Evolutionary conservation across 805 yeast genomes (phyloP), one percentile per base, ranked within the genome.

Genomic region (Ogataea ganodermae): DNA sequence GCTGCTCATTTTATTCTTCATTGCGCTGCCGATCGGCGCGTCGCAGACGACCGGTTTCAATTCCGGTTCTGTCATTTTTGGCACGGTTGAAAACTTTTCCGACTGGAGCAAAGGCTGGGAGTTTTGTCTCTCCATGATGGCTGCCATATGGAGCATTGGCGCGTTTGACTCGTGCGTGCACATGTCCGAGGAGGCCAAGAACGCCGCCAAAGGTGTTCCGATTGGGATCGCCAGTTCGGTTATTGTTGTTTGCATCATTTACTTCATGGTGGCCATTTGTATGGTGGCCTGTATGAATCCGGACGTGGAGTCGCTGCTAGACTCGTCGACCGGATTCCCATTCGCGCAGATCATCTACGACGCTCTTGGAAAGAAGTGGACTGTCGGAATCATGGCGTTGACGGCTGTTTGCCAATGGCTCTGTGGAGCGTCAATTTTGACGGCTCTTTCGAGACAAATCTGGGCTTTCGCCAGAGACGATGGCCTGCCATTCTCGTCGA

Each of bases 401-500:
- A 75, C 80, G 57, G 74, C 81, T 6, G 58, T 74, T 50, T 80
- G 85, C 18, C 88, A 82, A 61, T 80, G 77, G 62, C 65, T 82
- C 43, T 83, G 82, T 86, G 84, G 85, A 13, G 73, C 78, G 22
- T 79, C 85, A 2, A 73, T 78, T 45, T 68, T 81, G 42, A 74
- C 81, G 41, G 88, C 88, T 6, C 74, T 78, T 10, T 81, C 87
- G 2, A 75, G 89, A 65, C 89, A 83, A 63, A 73, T 82, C 40
- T 84, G 85, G 80, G 88, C 89, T 1, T 81, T 84, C 62, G 81
- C 87, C 30, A 76, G 91, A 67, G 91, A 84, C 63, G 81, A 83
- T 57, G 89, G 89, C 9, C 72, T 84, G 47, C 90, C 91, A 7
- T 68, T 82, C 48, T 73, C 83, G 10, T 65, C 71, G 35, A 71